phyloP scores from a whole-genome alignment of 2,329 filamentous ascomycete species.

The Ilyonectria mors-panacis region DNA sequence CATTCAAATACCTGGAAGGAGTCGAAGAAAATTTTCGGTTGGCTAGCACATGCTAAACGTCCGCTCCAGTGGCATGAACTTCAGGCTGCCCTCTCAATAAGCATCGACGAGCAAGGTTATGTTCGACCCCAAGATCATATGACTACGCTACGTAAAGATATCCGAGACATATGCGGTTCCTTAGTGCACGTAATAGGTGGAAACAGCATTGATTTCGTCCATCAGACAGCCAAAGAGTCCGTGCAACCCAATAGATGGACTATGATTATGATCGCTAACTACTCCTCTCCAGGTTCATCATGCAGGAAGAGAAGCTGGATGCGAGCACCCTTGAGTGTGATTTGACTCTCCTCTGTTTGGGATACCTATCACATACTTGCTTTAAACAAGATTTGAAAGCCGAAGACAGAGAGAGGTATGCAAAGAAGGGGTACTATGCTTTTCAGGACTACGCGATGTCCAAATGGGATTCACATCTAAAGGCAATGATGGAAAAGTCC shows the following conservation, averaged over 20 bases:
- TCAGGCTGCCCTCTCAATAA: conserved; percentile 53
- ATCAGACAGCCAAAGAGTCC: conserved; percentile 55
- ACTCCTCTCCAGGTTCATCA: conserved; percentile 36
- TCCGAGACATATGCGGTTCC: conserved; percentile 54
- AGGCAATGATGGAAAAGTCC: conserved; percentile 35
- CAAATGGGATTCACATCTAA: conserved; percentile 54
- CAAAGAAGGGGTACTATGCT: conserved; percentile 49
- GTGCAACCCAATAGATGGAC: conserved; percentile 13
- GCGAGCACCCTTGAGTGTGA: conserved; percentile 25
- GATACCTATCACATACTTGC: conserved; percentile 53
- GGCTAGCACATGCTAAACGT: conserved; percentile 57
- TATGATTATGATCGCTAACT: background rate
- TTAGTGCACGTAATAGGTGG: conserved; percentile 53
- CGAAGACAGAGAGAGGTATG: conserved; percentile 24
- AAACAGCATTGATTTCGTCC: conserved; percentile 55
- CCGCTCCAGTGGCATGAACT: conserved; percentile 60
- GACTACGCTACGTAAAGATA: conserved; percentile 42
- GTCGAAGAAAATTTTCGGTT: conserved; percentile 54
- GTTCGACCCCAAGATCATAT: conserved; percentile 37
- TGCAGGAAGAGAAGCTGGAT: conserved; percentile 45
- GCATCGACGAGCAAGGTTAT: conserved; percentile 15
- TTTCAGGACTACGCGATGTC: conserved; percentile 58
- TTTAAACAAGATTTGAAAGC: conserved; percentile 45
- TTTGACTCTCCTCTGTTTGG: conserved; percentile 47
- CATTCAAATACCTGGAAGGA: conserved; percentile 15